phyloP scores from a whole-genome alignment of 176 grass and related monocot genomes.

The Aegilops longissima region DNA sequence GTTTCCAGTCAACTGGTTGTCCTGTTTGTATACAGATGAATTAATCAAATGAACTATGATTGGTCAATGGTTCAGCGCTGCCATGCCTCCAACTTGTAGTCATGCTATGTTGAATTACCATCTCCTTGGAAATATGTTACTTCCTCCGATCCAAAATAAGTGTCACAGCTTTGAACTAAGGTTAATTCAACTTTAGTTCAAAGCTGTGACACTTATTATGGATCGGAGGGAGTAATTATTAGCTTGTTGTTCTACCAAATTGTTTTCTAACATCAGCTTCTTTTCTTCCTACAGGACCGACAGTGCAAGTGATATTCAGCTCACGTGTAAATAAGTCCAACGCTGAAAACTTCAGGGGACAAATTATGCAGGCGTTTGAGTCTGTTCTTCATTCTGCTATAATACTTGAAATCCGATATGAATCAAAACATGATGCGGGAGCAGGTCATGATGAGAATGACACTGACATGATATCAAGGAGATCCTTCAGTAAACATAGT shows the following conservation, averaged over 20 bases:
- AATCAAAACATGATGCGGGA: conserved; percentile 46
- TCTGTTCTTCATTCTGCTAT: conserved; percentile 71
- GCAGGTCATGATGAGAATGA: conserved; percentile 39
- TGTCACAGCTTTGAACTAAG: too few relatives aligned
- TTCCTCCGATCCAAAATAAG: too few relatives aligned
- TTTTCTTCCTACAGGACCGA: conserved; percentile 61
- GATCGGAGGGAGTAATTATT: not conserved
- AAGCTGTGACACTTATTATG: too few relatives aligned
- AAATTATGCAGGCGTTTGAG: conserved; percentile 94
- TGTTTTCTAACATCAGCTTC: conserved; percentile 32
- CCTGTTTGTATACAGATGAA: not conserved
- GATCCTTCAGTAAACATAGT: conserved; percentile 62
- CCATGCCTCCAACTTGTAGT: not conserved
- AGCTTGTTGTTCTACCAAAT: conserved; percentile 5
- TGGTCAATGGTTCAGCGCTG: not conserved
- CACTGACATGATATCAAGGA: conserved; percentile 41
- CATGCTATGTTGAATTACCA: not conserved
- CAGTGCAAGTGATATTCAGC: conserved; percentile 78
- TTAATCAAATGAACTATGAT: not conserved
- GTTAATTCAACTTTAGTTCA: too few relatives aligned
- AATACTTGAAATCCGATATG: conserved; percentile 92
- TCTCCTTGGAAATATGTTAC: conserved; percentile 13
- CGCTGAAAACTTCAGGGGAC: conserved; percentile 76
- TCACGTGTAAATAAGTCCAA: conserved; percentile 72
- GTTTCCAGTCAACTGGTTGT: not conserved